Evolutionary conservation across 2,329 filamentous ascomycete species (phyloP).

Genomic region (Pseudogymnoascus sp.): DNA sequence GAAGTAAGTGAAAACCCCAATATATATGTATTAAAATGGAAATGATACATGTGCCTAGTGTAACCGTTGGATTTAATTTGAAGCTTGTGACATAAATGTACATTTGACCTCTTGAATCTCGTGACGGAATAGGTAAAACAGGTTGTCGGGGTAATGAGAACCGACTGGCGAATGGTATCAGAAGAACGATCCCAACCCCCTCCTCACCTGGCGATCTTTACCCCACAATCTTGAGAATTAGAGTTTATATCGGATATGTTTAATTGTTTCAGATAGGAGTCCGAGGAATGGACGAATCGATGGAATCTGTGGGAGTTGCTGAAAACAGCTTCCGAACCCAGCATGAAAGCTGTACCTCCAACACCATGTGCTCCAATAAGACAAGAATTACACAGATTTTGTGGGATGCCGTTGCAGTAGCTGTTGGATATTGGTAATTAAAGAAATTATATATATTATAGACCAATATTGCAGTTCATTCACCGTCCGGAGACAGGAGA

Average conservation of each 20-base stretch:
- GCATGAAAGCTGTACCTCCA: not conserved
- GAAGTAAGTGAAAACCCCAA: not conserved
- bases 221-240: not conserved
- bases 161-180: constrained; percentile 6
- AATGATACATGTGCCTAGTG: not conserved
- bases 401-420: not conserved
- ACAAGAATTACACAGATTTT: not conserved
- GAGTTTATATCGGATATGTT: not conserved
- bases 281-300: not conserved
- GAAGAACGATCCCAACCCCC: not conserved
- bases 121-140: constrained; percentile 5
- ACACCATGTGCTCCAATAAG: not conserved
- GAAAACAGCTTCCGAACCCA: not conserved
- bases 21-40: not conserved
- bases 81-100: constrained; percentile 5
- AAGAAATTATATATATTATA: not conserved
- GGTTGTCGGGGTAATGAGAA: constrained; percentile 7
- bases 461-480: not conserved
- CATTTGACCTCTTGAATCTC: constrained; percentile 8
- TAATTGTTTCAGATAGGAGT: not conserved
- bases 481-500: not conserved
- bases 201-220: not conserved
- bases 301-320: not conserved
- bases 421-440: not conserved
- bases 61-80: not conserved